These are phyloP conservation scores for Morella rubra DNA, from an alignment of 306 rosid species.

Conservation along the genomic window DNA sequence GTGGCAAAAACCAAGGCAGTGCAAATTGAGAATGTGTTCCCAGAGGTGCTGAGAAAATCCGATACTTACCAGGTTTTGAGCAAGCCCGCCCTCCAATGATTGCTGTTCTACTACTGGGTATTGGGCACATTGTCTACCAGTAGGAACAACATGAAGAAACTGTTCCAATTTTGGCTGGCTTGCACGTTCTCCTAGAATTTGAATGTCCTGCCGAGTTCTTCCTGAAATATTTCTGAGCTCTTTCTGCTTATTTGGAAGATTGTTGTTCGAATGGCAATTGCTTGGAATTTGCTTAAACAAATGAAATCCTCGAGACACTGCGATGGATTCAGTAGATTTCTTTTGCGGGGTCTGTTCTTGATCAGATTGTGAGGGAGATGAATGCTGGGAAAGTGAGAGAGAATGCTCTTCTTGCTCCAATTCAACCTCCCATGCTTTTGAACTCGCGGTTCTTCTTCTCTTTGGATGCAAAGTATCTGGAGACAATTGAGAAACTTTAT, in stretches of 20 bases:
- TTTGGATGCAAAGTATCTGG: constrained; percentile 72
- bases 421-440: constrained; percentile 65
- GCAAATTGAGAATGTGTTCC: neutral
- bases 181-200: constrained; percentile 39
- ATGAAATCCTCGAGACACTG: constrained; percentile 51
- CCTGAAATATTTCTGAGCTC: constrained; percentile 25
- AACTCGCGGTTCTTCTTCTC: constrained; percentile 62
- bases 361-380: constrained; percentile 86
- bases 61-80: constrained; percentile 44
- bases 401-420: constrained; percentile 97
- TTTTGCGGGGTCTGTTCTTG: constrained; percentile 68
- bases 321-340: constrained; percentile 37
- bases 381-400: constrained; percentile 76
- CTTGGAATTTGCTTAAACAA: constrained; percentile 49
- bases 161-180: constrained; percentile 43
- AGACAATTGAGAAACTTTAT: constrained; percentile 4
- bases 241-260: constrained; percentile 31
- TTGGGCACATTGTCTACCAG: constrained; percentile 34
- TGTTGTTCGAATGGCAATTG: constrained; percentile 29
- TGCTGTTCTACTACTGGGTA: constrained; percentile 28
- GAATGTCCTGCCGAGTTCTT: constrained; percentile 44
- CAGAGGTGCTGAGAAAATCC: neutral
- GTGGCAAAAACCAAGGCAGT: neutral
- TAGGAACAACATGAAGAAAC: constrained; percentile 27
- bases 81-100: constrained; percentile 32